Evolutionary conservation across 352 stramenopile genomes (phyloP), one percentile per base, ranked within the genome.

Genomic region (Aphanomyces invadans): DNA sequence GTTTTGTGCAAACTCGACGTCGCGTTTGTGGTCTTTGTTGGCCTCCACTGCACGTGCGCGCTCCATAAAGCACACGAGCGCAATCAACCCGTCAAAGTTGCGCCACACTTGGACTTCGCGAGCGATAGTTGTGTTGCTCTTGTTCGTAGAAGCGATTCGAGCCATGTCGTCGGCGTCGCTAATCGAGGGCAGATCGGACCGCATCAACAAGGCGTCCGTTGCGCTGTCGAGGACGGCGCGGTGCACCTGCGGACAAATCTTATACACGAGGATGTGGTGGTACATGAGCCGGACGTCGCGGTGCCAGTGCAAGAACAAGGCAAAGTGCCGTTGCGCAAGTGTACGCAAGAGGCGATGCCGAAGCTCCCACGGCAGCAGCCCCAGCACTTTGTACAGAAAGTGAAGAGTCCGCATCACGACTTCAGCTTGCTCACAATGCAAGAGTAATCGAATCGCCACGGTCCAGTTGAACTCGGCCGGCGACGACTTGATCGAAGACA

Each of bases 251-350:
- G 79, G 55, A 1, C 33, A 67, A 23, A 88, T 67, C 29, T 79
- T 82, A 66, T 88, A 92, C 1, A 90, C 76, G 2, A 92, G 73
- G 19, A 92, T 19, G 69, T 92, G 83, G 39, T 92, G 83, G 64
- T 92, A 92, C 32, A 78, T 79, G 51, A 72, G 75, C 4, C 83
- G 72, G 7, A 92, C 83, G 33, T 90, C 83, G 3, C 63, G 68
- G 62, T 92, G 86, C 83, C 83, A 92, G 65, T 92, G 83, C 33
- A 92, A 56, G 29, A 90, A 92, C 11, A 92, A 70, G 1, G 69
- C 77, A 78, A 92, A 89, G 68, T 92, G 83, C 0, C 83, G 83
- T 61, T 89, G 83, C 12, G 88, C 77, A 10, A 92, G 70, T 9
- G 77, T 76, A 56, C 88, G 87, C 17, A 92, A 68, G 44, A 89